phyloP scores from a whole-genome alignment of 2,329 filamentous ascomycete species.

The Ilyonectria sp. region DNA sequence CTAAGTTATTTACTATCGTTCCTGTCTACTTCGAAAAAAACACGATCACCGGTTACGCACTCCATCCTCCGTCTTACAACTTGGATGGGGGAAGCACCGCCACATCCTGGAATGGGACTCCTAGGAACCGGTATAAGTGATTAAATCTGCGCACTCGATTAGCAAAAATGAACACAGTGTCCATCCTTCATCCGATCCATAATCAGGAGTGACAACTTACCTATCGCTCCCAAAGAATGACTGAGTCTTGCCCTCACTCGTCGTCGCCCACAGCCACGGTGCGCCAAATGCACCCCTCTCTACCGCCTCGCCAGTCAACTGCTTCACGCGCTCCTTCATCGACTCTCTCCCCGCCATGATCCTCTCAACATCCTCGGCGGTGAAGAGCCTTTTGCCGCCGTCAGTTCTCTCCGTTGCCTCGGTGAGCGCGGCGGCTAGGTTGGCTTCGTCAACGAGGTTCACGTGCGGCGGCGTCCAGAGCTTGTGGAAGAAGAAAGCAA shows the following conservation, averaged over 20 bases:
- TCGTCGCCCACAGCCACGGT: slow-evolving; percentile 81
- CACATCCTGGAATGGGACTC: slow-evolving; percentile 71
- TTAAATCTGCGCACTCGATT: slow-evolving; percentile 66
- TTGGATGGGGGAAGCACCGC: slow-evolving; percentile 54
- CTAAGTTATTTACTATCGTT: not conserved
- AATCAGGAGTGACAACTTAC: slow-evolving; percentile 47
- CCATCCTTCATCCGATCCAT: not conserved
- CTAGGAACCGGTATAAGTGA: slow-evolving; percentile 78
- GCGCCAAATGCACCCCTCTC: slow-evolving; percentile 81
- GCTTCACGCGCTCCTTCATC: slow-evolving; percentile 63
- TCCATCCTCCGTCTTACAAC: slow-evolving; percentile 46
- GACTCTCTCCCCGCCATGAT: slow-evolving; percentile 70
- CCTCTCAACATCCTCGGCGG: slow-evolving; percentile 63
- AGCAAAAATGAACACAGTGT: not conserved
- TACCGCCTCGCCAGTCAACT: slow-evolving; percentile 73
- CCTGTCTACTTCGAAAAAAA: not conserved
- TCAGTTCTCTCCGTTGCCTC: slow-evolving; percentile 49
- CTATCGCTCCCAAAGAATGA: slow-evolving; percentile 85
- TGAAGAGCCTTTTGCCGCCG: slow-evolving; percentile 60
- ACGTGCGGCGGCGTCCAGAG: slow-evolving; percentile 75
- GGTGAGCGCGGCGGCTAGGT: slow-evolving; percentile 60
- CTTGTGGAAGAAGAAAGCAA: slow-evolving; percentile 69
- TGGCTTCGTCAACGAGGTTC: slow-evolving; percentile 72
- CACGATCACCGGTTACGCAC: not conserved
- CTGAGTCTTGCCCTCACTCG: slow-evolving; percentile 70